These are phyloP conservation scores for Austroboletus novae-zelandiae DNA, from an alignment of 1,284 basidiomycete genomes.

Conservation along the genomic window DNA sequence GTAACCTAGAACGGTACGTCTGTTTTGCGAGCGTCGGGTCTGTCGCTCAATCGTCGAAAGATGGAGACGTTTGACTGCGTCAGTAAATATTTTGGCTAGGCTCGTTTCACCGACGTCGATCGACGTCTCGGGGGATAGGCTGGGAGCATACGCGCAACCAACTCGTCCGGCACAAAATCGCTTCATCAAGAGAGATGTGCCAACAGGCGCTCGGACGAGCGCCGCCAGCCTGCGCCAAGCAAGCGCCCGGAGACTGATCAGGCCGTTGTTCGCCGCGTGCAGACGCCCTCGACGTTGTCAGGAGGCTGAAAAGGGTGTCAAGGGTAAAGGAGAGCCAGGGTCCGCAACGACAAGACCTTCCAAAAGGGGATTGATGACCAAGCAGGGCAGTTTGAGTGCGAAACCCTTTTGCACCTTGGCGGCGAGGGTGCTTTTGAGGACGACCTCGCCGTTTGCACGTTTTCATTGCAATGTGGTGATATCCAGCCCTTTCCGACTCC, in stretches of 20 bases:
- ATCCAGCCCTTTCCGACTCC: conserved; percentile 19
- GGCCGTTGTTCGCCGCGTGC: conserved; percentile 1
- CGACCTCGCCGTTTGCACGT: conserved; percentile 28
- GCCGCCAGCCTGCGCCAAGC: neutral
- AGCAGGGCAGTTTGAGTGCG: conserved; percentile 10
- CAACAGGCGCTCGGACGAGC: neutral
- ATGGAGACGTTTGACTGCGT: conserved; percentile 37
- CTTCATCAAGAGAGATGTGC: conserved; percentile 33
- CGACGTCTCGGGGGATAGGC: conserved; percentile 14
- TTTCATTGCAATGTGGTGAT: conserved; percentile 34
- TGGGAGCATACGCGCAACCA: conserved; percentile 34
- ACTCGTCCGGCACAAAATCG: conserved; percentile 38
- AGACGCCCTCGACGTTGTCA: neutral
- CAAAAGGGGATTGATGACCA: conserved; percentile 25
- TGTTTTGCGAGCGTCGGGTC: neutral
- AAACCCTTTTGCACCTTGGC: conserved; percentile 20
- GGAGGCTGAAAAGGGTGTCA: neutral
- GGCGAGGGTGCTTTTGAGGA: neutral
- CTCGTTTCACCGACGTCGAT: conserved; percentile 19
- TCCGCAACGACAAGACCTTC: conserved; percentile 18
- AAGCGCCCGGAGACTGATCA: neutral
- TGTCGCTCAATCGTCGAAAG: conserved; percentile 5
- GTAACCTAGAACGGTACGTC: conserved; percentile 3
- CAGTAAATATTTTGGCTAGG: conserved; percentile 36
- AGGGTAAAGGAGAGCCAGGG: neutral